Base-by-base conservation (phyloP, 495 filamentous ascomycete species). In the Lindgomyces ingoldianus region DNA sequence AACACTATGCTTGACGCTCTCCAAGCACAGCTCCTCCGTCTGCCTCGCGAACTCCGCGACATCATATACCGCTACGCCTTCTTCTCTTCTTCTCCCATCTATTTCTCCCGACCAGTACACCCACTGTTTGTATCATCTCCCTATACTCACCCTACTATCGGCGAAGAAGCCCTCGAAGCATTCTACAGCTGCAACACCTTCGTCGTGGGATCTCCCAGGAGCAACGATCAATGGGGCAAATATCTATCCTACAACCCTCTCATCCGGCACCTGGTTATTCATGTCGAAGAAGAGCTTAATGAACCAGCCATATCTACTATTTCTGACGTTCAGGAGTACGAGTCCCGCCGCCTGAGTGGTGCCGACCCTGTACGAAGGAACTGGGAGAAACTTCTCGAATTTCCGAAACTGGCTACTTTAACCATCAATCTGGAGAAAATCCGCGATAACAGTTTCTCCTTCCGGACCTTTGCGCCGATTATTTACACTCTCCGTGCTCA, bases 131-230 rank as follows among this genome's bases (percentile, higher is more conserved):
- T 33, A n/a, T 54, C 12, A n/a, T n/a, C 39, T 25, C 21, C 12
- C 25, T 19, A 12, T 19, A 11, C 60, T 45, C 49, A 62, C 29
- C 25, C 59, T 19, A 62, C 29, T 21, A 22, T 53, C 33, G 21
- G 10, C 36, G 51, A 9, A 9, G 60, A 63, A 33, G 36, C 50
- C 1, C 60, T 63, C 6, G 60, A 63, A 48, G 49, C 60, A 1
- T 62, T 53, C 58, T 62, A 53, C 30, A 24, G 26, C 33, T 42
- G 21, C 46, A 62, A 62, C 49, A 53, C 58, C 26, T 62, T 62
- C 58, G 44, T 52, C 27, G 8, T 62, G 3, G 19, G 25, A 16
- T 22, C 29, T 44, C 10, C 49, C 29, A n/a, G 21, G 9, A 46
- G 21, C 14, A 21, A 12, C 29, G 18, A 16, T 24, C 11, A 46